Percentiles rank a stretch among this genome's conserved stretches.
These are phyloP conservation scores for Pyracantha coccinea DNA, from an alignment of 331 rosid species.

Conservation along the genomic window DNA sequence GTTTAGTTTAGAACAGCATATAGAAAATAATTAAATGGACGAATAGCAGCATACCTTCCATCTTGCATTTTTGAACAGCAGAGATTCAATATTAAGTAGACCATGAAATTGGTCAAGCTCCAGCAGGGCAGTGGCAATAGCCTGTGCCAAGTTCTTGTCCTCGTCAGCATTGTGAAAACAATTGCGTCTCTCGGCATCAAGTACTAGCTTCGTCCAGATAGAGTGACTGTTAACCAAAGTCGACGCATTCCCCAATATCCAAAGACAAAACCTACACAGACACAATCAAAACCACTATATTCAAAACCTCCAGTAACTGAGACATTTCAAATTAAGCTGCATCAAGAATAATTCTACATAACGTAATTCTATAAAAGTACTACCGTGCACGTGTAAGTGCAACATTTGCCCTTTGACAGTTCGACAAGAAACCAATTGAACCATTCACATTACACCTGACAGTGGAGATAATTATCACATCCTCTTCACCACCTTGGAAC, in stretches of 20 bases:
- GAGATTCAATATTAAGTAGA: slow-evolving; percentile 14
- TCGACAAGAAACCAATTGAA: slow-evolving; percentile 48
- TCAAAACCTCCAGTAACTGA: not conserved
- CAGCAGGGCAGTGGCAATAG: slow-evolving; percentile 19
- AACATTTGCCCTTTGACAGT: slow-evolving; percentile 56
- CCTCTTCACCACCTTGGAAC: slow-evolving; percentile 75
- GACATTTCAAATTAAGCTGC: not conserved
- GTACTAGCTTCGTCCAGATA: slow-evolving; percentile 37
- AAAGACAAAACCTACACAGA: slow-evolving; percentile 41
- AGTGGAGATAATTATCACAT: slow-evolving; percentile 64
- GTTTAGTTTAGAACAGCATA: not conserved
- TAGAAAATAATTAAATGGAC: not conserved
- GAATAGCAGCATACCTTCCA: slow-evolving; percentile 23
- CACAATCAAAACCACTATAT: not conserved
- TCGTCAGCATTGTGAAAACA: slow-evolving; percentile 41
- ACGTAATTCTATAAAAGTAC: not conserved
- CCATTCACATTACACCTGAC: slow-evolving; percentile 55
- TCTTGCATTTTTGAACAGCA: slow-evolving; percentile 14
- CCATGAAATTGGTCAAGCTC: slow-evolving; percentile 33
- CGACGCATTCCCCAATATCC: slow-evolving; percentile 47
- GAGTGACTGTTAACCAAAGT: slow-evolving; percentile 36
- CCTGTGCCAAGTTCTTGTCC: slow-evolving; percentile 27
- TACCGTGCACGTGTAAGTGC: slow-evolving; percentile 72
- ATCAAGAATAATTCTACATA: not conserved
- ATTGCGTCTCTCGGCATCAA: slow-evolving; percentile 31